Evolutionary conservation across 805 yeast genomes (phyloP).

Genomic region (Candida tibetensis): DNA sequence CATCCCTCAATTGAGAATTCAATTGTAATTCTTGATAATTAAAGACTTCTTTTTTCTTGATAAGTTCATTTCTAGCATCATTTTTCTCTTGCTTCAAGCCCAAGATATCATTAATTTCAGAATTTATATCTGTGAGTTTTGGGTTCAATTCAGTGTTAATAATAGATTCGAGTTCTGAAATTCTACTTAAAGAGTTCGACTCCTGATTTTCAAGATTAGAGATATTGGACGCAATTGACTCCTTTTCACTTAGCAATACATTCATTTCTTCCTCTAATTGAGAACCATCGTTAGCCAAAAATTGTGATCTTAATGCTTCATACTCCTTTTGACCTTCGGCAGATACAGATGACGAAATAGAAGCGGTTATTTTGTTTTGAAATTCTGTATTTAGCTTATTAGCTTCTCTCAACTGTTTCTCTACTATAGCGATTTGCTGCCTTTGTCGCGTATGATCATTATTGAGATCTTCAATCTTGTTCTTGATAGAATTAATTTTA

Average conservation of each 20-base stretch:
- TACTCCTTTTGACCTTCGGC: constrained; percentile 57
- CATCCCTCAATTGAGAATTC: constrained; percentile 61
- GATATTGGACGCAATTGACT: constrained; percentile 33
- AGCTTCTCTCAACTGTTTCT: constrained; percentile 48
- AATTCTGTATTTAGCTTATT: constrained; percentile 29
- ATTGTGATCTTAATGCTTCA: constrained; percentile 53
- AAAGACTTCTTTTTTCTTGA: constrained; percentile 34
- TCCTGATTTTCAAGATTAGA: constrained; percentile 28
- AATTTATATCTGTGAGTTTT: constrained; percentile 27
- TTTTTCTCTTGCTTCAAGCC: constrained; percentile 25
- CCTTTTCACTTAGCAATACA: constrained; percentile 41
- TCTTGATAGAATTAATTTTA: constrained; percentile 46
- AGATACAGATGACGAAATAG: constrained; percentile 32
- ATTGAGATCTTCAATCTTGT: constrained; percentile 48
- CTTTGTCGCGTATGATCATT: constrained; percentile 55
- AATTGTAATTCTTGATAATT: constrained; percentile 53
- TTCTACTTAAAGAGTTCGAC: constrained; percentile 36
- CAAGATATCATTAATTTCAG: constrained; percentile 32
- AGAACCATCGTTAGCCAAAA: constrained; percentile 55
- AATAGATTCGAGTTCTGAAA: constrained; percentile 36
- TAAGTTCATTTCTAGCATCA: constrained; percentile 24
- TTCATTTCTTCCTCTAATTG: constrained; percentile 51
- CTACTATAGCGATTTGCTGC: constrained; percentile 37
- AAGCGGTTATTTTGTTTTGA: constrained; percentile 21
- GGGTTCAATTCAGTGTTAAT: constrained; percentile 34